These are phyloP conservation scores for Aphanomyces astaci DNA, from an alignment of 352 stramenopile species.

Conservation along the genomic window DNA sequence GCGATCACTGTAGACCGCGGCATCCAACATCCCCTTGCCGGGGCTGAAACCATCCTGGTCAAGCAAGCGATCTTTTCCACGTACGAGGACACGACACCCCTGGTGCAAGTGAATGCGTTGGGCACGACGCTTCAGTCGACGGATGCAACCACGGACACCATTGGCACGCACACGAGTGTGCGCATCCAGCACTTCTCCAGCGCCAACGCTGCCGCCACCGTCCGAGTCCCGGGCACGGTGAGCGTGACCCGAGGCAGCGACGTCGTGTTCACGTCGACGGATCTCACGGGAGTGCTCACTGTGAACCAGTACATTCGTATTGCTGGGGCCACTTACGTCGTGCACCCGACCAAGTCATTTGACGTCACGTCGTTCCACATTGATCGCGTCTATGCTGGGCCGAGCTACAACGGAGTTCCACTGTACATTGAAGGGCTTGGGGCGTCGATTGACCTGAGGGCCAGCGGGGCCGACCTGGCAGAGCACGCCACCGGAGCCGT, in stretches of 20 bases:
- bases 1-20: conserved; percentile 42
- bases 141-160: conserved; percentile 35
- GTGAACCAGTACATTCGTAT: conserved; percentile 42
- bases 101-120: conserved; percentile 39
- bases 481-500: conserved; percentile 32
- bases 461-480: conserved; percentile 21
- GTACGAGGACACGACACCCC: conserved; percentile 39
- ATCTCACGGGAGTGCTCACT: conserved; percentile 33
- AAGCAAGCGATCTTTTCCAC: conserved; percentile 40
- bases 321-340: conserved; percentile 40
- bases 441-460: conserved; percentile 38
- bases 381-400: conserved; percentile 40
- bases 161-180: conserved; percentile 31
- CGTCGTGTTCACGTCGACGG: conserved; percentile 33
- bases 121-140: conserved; percentile 41
- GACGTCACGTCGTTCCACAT: conserved; percentile 36
- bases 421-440: conserved; percentile 47
- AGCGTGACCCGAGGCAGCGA: conserved; percentile 42
- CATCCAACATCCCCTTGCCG: conserved; percentile 36
- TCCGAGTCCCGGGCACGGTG: conserved; percentile 38
- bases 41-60: conserved; percentile 39
- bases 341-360: conserved; percentile 33
- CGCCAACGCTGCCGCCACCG: conserved; percentile 29
- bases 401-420: conserved; percentile 40
- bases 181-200: conserved; percentile 51